Evolutionary conservation across 1,284 basidiomycete species (phyloP).

Genomic region (Stereum hirsutum): DNA sequence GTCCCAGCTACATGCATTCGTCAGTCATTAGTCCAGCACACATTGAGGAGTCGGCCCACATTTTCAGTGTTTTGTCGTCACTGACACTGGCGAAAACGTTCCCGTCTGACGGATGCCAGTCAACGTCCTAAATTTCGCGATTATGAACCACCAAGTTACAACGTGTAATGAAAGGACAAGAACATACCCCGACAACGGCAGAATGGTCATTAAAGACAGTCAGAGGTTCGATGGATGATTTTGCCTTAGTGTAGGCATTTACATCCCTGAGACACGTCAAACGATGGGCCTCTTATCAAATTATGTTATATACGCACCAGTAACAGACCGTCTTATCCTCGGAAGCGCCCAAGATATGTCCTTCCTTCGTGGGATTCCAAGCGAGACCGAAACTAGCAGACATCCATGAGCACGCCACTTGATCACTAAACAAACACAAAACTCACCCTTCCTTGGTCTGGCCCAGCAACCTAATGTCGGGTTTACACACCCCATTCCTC

Average conservation of each 20-base stretch:
- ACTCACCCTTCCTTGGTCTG: constrained; percentile 90
- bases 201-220: constrained; percentile 83
- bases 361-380: constrained; percentile 81
- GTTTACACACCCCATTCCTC: constrained; percentile 75
- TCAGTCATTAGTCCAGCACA: neutral
- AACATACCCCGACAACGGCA: constrained; percentile 79
- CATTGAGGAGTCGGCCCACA: constrained; percentile 43
- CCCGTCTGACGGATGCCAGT: constrained; percentile 86
- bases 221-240: constrained; percentile 73
- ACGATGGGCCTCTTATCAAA: constrained; percentile 4
- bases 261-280: constrained; percentile 63
- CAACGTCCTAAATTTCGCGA: constrained; percentile 68
- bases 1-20: constrained; percentile 74
- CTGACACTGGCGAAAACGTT: constrained; percentile 94
- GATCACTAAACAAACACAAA: constrained; percentile 7
- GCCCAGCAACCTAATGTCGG: constrained; percentile 86
- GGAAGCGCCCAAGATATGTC: constrained; percentile 86
- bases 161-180: neutral
- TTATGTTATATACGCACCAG: constrained; percentile 49
- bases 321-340: constrained; percentile 96
- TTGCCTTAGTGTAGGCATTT: constrained; percentile 80
- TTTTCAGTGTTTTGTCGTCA: constrained; percentile 90
- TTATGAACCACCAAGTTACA: constrained; percentile 1
- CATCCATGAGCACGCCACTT: constrained; percentile 8
- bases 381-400: constrained; percentile 76